A percentile compares a stretch with the other conserved stretches of the same genome.
phyloP scores from a whole-genome alignment of 331 rosid genomes.

The Erythrophleum ivorense region DNA sequence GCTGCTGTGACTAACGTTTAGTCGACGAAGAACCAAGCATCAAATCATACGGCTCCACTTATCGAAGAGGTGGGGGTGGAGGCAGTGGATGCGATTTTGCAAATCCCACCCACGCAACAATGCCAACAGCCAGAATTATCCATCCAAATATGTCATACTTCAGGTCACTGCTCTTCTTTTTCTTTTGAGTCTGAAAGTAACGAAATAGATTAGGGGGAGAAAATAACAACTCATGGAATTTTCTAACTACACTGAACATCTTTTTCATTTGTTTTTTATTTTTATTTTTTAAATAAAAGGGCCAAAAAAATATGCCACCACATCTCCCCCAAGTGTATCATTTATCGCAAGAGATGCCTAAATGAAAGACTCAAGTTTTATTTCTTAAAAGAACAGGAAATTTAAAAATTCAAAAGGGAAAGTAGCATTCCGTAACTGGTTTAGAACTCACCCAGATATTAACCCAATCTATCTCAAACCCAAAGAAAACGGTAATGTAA shows the following conservation, averaged over 20 bases:
- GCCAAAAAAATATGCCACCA: neutral
- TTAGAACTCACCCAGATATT: neutral
- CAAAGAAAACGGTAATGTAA: neutral
- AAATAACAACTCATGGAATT: neutral
- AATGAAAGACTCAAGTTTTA: neutral
- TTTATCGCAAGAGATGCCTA: neutral
- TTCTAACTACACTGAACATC: neutral
- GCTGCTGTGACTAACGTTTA: neutral
- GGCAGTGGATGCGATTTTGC: conserved; percentile 78
- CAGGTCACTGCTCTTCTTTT: conserved; percentile 76
- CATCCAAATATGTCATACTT: conserved; percentile 91
- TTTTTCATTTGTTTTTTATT: neutral
- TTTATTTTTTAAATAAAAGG: neutral
- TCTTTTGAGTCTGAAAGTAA: conserved; percentile 70
- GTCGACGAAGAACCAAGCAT: neutral
- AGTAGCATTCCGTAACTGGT: neutral
- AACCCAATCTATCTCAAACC: neutral
- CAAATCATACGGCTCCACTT: conserved; percentile 33
- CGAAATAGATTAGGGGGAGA: conserved; percentile 24
- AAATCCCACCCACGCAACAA: conserved; percentile 71
- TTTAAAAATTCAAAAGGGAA: neutral
- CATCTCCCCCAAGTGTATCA: neutral
- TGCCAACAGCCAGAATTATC: conserved; percentile 91
- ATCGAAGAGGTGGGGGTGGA: conserved; percentile 54
- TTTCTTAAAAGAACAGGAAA: neutral